Evolutionary conservation across 768 basidiomycete species (phyloP), one percentile per base, ranked within the genome.

Genomic region (Mycena metata): DNA sequence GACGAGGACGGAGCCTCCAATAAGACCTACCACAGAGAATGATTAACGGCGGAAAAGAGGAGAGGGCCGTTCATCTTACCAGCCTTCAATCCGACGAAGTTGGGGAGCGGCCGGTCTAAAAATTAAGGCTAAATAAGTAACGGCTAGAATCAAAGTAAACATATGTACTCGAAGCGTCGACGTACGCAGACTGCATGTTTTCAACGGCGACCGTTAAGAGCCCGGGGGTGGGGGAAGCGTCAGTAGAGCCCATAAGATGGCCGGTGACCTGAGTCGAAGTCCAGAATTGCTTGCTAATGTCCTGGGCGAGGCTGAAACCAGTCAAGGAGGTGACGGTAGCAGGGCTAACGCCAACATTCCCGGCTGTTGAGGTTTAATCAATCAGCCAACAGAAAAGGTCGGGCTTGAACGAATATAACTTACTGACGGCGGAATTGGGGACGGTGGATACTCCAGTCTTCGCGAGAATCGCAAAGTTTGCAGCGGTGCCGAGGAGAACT

Each of bases 251-350:
- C 64, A 59, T 51, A 5, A 66, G 4, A 19, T 33, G 47, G 0
- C 64, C 64, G 41, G 43, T 24, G 9, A 66, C 64, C 13, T 66
- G 64, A 2, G 65, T 26, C 10, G 65, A 66, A 0, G 65, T 66
- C 65, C 50, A 66, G 21, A 66, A 66, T 15, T 60, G 65, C 58
- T 39, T 16, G 42, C 65, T 66, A 8, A 17, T n/a, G 23, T 66
- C 65, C 42, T 60, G 50, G 13, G 52, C 65, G 50, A 66, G 65
- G 16, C 42, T 52, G 58, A 66, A 66, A 17, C 65, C 65, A 13
- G 41, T 59, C 57, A 66, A 2, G 21, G 65, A 45, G 47, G 42
- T 60, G 41, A 15, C 21, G 1, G 39, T 58, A 11, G 42, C 57
- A n/a, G 56, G 58, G 8, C 58, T 52, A 24, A 60, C 43, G 24